Percentiles rank a stretch among this genome's conserved stretches.
phyloP scores from a whole-genome alignment of 176 grass and related monocot genomes.

The Rhipidocladum racemiflorum region DNA sequence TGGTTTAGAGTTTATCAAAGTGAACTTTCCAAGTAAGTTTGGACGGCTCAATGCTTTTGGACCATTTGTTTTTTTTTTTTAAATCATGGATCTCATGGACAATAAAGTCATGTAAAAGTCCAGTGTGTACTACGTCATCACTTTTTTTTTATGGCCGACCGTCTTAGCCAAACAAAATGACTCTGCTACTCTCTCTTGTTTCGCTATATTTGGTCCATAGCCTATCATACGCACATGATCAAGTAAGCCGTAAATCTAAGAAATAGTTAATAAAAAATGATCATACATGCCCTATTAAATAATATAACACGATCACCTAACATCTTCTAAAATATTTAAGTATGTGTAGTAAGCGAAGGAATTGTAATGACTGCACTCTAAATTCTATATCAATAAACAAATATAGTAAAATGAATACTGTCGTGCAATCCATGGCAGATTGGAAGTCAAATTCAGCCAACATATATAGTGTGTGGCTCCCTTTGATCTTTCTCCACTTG shows the following conservation, averaged over 20 bases:
- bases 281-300: too few relatives aligned
- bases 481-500: neutral
- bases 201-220: too few relatives aligned
- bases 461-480: neutral
- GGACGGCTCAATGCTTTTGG: neutral
- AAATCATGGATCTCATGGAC: neutral
- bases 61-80: neutral
- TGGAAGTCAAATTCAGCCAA: neutral
- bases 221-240: too few relatives aligned
- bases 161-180: neutral
- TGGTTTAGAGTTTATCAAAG: neutral
- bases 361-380: too few relatives aligned
- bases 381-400: too few relatives aligned
- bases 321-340: too few relatives aligned
- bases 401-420: too few relatives aligned
- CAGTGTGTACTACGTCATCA: neutral
- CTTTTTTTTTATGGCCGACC: neutral
- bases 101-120: neutral
- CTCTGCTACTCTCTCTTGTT: too few relatives aligned
- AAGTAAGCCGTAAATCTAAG: too few relatives aligned
- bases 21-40: neutral
- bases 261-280: too few relatives aligned
- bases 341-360: too few relatives aligned
- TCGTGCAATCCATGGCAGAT: neutral
- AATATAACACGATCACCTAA: too few relatives aligned